Evolutionary conservation across 2,329 filamentous ascomycete genomes (phyloP), one percentile per base, ranked within the genome.

Genomic region (Phialophora macrospora): DNA sequence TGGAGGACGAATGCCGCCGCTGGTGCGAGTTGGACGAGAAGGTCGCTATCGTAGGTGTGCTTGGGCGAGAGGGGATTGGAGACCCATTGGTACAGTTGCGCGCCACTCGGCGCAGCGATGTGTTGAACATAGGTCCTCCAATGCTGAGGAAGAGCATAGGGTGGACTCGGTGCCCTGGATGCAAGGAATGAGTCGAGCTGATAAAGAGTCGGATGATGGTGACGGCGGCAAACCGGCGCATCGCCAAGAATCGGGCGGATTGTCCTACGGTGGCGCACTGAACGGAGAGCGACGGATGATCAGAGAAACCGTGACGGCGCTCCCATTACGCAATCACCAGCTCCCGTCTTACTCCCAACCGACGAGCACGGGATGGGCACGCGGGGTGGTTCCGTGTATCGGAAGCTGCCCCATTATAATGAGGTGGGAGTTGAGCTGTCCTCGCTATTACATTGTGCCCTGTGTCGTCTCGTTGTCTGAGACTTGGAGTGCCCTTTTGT

Each of bases 1-100:
- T 82, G n/a, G 80, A 82, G 41, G 80, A 82, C 51, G 80, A 82
- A 74, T 81, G 80, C 63, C 80, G 77, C 67, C 79, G 77, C 71
- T 81, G 80, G 70, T 80, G 80, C 63, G 76, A 69, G 72, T 74
- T 73, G 55, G 75, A 75, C 65, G 75, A 75, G 63, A 70, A 76
- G 68, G 70, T 77, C 73, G 74, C 73, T 66, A 78, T 74, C 70
- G 73, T 68, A 55, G 74, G 72, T 44, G 74, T 73, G 12, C 74
- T 68, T 51, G 76, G 74, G 68, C 75, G 72, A 51, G 72, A 63
- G 49, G 77, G 70, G 32, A 73, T 74, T 48, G 78, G 72, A 34
- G 78, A 70, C 52, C 72, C 73, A 62, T 74, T 73, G 46, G 77
- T 74, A 65, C 76, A 73, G n/a, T 63, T 67, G 74, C 79, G 79